Conservation (phyloP, 140 eudicot genomes). For the Senecio squalidus region DNA sequence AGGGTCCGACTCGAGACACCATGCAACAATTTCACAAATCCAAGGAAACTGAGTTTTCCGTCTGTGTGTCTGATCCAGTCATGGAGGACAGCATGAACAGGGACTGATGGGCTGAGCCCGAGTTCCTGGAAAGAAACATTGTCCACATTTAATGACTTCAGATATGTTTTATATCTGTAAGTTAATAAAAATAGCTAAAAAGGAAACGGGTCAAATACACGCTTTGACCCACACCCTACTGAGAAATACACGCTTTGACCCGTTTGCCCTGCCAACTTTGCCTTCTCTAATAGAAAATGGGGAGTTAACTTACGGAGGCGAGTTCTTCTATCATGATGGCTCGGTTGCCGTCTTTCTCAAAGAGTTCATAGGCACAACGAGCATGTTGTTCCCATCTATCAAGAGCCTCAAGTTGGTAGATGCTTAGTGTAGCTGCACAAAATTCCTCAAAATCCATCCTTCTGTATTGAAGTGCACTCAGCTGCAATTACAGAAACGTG, state of each 20-base stretch:
- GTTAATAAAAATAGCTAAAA: no score
- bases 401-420: slow-evolving; percentile 83
- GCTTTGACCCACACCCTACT: no score
- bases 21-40: slow-evolving; percentile 77
- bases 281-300: not conserved
- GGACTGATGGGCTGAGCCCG: slow-evolving; percentile 70
- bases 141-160: not conserved
- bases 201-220: no score
- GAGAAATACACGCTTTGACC: no score
- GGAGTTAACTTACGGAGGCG: slow-evolving; percentile 69
- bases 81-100: slow-evolving; percentile 77
- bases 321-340: slow-evolving; percentile 89
- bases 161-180: not conserved
- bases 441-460: slow-evolving; percentile 95
- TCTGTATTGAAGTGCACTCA: slow-evolving; percentile 77
- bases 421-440: slow-evolving; percentile 88
- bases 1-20: slow-evolving; percentile 78
- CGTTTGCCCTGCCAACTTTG: not conserved
- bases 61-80: slow-evolving; percentile 94
- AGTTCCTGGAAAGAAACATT: slow-evolving; percentile 66
- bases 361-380: slow-evolving; percentile 84
- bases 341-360: slow-evolving; percentile 91
- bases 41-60: slow-evolving; percentile 91
- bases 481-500: slow-evolving; percentile 31
- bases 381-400: slow-evolving; percentile 98